phyloP scores from a whole-genome alignment of 371 early-diverging fungal genomes.

The Rhizopus delemar region DNA sequence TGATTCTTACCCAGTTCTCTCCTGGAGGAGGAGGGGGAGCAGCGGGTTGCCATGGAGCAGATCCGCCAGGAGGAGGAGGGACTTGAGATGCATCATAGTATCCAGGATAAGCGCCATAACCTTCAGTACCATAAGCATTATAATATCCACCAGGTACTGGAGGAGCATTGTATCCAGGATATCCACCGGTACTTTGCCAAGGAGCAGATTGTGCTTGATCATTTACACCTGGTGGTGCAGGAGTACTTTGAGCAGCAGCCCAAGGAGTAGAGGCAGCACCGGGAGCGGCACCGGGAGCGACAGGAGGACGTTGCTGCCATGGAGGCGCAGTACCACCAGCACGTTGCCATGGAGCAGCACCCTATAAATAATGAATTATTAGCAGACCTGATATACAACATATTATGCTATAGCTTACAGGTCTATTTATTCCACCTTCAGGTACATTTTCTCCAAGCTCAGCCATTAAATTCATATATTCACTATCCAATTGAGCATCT shows the following conservation, averaged over 20 bases:
- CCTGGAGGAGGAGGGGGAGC: slow-evolving; percentile 33
- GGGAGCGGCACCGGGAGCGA: slow-evolving; percentile 18
- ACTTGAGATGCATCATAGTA: slow-evolving; percentile 35
- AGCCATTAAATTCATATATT: slow-evolving; percentile 89
- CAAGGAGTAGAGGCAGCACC: slow-evolving; percentile 27
- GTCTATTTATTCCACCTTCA: slow-evolving; percentile 25
- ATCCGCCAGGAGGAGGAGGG: slow-evolving; percentile 32
- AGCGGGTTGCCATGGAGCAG: slow-evolving; percentile 30
- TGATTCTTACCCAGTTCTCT: slow-evolving; percentile 18
- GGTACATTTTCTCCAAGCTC: slow-evolving; percentile 76
- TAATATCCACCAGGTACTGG: slow-evolving; percentile 33
- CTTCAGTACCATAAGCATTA: slow-evolving; percentile 30
- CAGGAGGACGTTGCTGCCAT: slow-evolving; percentile 33
- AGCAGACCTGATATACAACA: slow-evolving; percentile 14
- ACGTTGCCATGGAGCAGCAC: slow-evolving; percentile 61
- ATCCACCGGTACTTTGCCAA: slow-evolving; percentile 31
- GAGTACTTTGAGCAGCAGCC: slow-evolving; percentile 15
- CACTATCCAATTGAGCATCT: slow-evolving; percentile 84
- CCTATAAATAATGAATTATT: slow-evolving; percentile 22
- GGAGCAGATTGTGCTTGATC: slow-evolving; percentile 31
- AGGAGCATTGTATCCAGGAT: slow-evolving; percentile 14
- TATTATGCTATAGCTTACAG: slow-evolving; percentile 11
- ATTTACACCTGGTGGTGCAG: slow-evolving; percentile 7
- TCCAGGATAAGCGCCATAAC: slow-evolving; percentile 23
- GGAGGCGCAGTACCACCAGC: slow-evolving; percentile 34